Percentiles rank a stretch among this genome's conserved stretches.
Conservation (phyloP, 768 basidiomycete genomes). For the Lactarius indigo region DNA sequence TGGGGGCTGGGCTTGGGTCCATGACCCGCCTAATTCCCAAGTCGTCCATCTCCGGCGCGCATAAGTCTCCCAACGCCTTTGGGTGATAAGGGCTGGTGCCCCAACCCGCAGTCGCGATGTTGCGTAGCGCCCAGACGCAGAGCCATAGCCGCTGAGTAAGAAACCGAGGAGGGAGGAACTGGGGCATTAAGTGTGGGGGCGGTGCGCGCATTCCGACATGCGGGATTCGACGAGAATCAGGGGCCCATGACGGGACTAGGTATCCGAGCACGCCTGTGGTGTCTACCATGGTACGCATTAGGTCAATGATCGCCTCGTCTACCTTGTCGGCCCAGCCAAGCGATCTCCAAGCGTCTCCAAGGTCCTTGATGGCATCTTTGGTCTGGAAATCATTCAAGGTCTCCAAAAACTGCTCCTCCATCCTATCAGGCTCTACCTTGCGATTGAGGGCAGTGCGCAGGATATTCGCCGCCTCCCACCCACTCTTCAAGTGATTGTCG, state of each 20-base stretch:
- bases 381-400: not conserved
- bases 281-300: conserved; percentile 3
- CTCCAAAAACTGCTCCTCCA: conserved; percentile 1
- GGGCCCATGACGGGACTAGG: conserved; percentile 4
- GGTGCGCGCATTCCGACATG: not conserved
- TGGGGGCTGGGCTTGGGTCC: not conserved
- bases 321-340: conserved; percentile 13
- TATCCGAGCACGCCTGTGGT: conserved; percentile 8
- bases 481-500: conserved; percentile 13
- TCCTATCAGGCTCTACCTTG: conserved; percentile 8
- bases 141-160: conserved; percentile 13
- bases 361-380: not conserved
- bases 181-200: conserved; percentile 5
- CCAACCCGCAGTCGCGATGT: not conserved
- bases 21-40: not conserved
- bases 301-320: conserved; percentile 10
- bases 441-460: not conserved
- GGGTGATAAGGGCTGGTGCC: not conserved
- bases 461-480: not conserved
- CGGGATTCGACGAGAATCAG: conserved; percentile 4
- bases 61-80: conserved; percentile 2
- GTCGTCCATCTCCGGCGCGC: conserved; percentile 3
- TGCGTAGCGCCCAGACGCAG: conserved; percentile 8
- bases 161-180: conserved; percentile 3
- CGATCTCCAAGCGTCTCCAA: conserved; percentile 11